Conservation (phyloP, 2,329 filamentous ascomycete species). For the Scedosporium dehoogii region DNA sequence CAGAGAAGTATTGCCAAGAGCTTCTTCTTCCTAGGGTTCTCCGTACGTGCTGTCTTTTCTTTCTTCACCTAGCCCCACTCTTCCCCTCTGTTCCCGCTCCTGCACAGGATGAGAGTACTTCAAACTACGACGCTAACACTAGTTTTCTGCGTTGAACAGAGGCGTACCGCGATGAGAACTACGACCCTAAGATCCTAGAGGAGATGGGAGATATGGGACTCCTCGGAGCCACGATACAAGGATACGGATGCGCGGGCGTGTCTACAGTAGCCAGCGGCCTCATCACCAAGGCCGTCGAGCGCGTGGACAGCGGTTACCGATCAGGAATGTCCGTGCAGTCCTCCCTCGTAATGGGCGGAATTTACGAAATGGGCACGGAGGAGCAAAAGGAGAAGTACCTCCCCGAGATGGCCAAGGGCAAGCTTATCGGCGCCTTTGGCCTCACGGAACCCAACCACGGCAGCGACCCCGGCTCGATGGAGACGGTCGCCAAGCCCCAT, state of each 20-base stretch:
- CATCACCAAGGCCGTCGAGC: constrained; percentile 82
- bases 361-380: constrained; percentile 75
- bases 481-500: constrained; percentile 75
- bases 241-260: constrained; percentile 80
- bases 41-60: not conserved
- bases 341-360: constrained; percentile 87
- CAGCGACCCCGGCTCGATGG: constrained; percentile 81
- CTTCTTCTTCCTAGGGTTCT: constrained; percentile 67
- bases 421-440: constrained; percentile 76
- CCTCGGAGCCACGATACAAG: constrained; percentile 74
- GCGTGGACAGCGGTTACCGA: constrained; percentile 83
- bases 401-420: constrained; percentile 71
- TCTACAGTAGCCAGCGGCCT: constrained; percentile 82
- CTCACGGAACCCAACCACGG: constrained; percentile 90
- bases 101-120: not conserved
- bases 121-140: not conserved
- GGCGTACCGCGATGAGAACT: constrained; percentile 75
- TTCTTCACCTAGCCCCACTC: too few species aligned
- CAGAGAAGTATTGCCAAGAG: constrained; percentile 90
- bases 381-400: constrained; percentile 82
- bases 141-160: constrained; percentile 35
- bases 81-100: not conserved
- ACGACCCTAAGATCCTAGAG: constrained; percentile 73
- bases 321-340: constrained; percentile 92
- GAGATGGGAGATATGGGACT: constrained; percentile 94